Percentiles rank a stretch among this genome's conserved stretches.
Conservation (phyloP, 768 basidiomycete species). For the Auriculariales sp. region DNA sequence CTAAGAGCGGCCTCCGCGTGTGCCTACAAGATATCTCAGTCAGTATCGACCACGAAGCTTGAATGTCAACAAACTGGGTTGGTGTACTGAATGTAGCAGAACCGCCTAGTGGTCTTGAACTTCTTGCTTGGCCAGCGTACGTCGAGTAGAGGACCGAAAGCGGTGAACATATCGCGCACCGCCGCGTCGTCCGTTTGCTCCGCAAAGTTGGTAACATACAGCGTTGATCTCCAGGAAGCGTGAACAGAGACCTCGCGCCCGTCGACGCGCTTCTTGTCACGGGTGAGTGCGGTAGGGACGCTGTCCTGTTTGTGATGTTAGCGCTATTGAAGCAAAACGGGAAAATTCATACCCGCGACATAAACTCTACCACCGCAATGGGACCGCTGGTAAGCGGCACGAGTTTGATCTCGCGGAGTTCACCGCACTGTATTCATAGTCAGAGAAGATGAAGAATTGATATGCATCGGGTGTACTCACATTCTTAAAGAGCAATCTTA, state of each 20-base stretch:
- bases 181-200: constrained; percentile 64
- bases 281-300: constrained; percentile 77
- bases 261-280: constrained; percentile 80
- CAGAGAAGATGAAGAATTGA: too few species aligned
- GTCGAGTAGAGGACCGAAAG: constrained; percentile 89
- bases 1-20: constrained; percentile 58
- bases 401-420: constrained; percentile 72
- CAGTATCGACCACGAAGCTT: neutral
- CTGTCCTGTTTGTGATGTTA: constrained; percentile 37
- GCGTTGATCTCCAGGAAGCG: constrained; percentile 83
- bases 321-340: neutral
- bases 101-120: constrained; percentile 78
- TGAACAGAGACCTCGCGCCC: constrained; percentile 72
- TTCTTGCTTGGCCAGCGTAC: constrained; percentile 98
- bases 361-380: constrained; percentile 86
- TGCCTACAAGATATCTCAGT: constrained; percentile 32
- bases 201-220: constrained; percentile 95
- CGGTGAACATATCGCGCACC: constrained; percentile 62
- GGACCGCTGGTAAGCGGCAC: constrained; percentile 39
- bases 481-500: constrained; percentile 72
- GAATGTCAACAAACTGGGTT: constrained; percentile 43
- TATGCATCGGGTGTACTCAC: too few species aligned
- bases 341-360: constrained; percentile 32
- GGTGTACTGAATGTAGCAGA: constrained; percentile 88
- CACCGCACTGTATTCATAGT: constrained; percentile 82